These are phyloP conservation scores for Obelidium mucronatum DNA, from an alignment of 192 early-diverging fungal genomes.

Conservation along the genomic window DNA sequence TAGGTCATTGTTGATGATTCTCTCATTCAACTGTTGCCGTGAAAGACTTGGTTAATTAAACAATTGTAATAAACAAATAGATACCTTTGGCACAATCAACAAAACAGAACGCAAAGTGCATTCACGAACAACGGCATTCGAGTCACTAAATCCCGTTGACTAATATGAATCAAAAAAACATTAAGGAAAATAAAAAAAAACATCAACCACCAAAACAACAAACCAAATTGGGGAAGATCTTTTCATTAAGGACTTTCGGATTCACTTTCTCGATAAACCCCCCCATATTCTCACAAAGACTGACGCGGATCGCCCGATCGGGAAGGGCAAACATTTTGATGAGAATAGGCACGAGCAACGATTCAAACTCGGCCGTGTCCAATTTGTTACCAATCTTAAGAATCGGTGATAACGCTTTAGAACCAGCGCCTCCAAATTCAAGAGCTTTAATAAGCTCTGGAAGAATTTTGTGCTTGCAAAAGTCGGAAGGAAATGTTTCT, in stretches of 20 bases:
- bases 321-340: conserved; percentile 86
- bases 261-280: conserved; percentile 75
- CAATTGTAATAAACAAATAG: conserved; percentile 1
- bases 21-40: conserved; percentile 62
- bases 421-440: conserved; percentile 56
- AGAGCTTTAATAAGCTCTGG: conserved; percentile 84
- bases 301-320: conserved; percentile 86
- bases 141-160: conserved; percentile 88
- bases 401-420: conserved; percentile 69
- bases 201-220: conserved; percentile 11
- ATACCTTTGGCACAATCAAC: conserved; percentile 74
- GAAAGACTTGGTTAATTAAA: not conserved
- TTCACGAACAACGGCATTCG: conserved; percentile 88
- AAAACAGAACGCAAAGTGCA: conserved; percentile 42
- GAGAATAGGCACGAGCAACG: conserved; percentile 73
- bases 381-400: conserved; percentile 83
- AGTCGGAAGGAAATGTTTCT: conserved; percentile 80
- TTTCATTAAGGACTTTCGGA: conserved; percentile 73
- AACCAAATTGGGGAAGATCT: conserved; percentile 89
- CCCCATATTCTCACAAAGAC: conserved; percentile 82
- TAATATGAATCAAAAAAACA: conserved; percentile 31
- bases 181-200: not conserved
- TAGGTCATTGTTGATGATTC: conserved; percentile 83
- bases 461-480: conserved; percentile 87
- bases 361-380: conserved; percentile 70